A percentile compares a stretch with the other conserved stretches of the same genome.
These are phyloP conservation scores for Leccinum uliginosum DNA, from an alignment of 768 basidiomycete species.

Conservation along the genomic window DNA sequence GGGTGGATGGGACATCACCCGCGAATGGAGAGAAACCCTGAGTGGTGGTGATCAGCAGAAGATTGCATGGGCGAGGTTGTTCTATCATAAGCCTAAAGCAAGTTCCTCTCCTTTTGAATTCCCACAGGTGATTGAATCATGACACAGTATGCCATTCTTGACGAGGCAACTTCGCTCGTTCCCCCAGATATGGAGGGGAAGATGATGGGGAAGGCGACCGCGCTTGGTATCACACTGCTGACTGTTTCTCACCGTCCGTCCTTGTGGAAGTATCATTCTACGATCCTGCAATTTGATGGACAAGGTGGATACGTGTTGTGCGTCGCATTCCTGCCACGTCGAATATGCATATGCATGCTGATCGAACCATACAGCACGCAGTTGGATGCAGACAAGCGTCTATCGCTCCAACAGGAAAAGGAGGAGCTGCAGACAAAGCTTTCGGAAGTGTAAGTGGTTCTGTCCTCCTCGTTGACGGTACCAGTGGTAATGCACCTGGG, in stretches of 20 bases:
- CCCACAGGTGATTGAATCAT: background rate
- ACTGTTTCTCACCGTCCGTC: constrained; percentile 96
- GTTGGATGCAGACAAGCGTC: constrained; percentile 83
- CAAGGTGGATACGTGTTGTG: constrained; percentile 95
- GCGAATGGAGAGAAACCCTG: constrained; percentile 91
- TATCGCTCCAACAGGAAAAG: constrained; percentile 93
- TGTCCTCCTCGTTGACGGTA: background rate
- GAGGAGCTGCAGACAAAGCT: constrained; percentile 81
- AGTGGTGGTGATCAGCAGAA: constrained; percentile 97
- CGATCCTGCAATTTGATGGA: constrained; percentile 89
- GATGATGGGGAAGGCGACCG: constrained; percentile 93
- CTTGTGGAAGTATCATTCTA: constrained; percentile 87
- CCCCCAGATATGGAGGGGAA: constrained; percentile 87
- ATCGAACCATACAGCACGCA: constrained; percentile 54
- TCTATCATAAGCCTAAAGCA: constrained; percentile 92
- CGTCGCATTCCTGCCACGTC: constrained; percentile 28
- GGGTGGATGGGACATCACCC: constrained; percentile 90
- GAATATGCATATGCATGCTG: background rate
- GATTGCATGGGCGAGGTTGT: constrained; percentile 94
- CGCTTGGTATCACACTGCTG: constrained; percentile 84
- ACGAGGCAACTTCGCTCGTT: constrained; percentile 94
- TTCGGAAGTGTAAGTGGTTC: constrained; percentile 69
- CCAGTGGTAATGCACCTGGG: background rate
- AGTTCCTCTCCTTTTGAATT: constrained; percentile 13
- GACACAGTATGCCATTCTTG: constrained; percentile 85